Evolutionary conservation across 331 rosid species (phyloP).

Genomic region (Cydonia oblonga): DNA sequence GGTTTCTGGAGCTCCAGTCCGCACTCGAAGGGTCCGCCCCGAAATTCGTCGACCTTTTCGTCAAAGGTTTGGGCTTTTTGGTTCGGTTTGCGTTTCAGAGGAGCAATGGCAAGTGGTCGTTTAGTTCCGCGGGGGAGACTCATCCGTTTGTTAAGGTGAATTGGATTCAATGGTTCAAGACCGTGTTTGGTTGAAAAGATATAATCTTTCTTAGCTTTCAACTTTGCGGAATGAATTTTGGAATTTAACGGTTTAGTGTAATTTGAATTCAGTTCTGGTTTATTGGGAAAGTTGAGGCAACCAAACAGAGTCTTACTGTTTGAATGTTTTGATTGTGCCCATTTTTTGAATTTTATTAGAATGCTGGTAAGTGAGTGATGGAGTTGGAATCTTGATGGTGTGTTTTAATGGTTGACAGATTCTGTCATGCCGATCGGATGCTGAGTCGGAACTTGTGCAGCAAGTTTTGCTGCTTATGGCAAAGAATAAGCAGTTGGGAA

Average conservation of each 20-base stretch:
- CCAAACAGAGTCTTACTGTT: background rate
- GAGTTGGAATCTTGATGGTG: background rate
- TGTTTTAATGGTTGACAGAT: constrained; percentile 38
- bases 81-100: constrained; percentile 52
- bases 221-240: too few species aligned
- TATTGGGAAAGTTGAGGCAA: background rate
- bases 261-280: background rate
- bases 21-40: constrained; percentile 62
- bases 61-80: constrained; percentile 67
- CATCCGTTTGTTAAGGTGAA: constrained; percentile 82
- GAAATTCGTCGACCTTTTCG: constrained; percentile 45
- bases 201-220: background rate
- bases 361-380: background rate
- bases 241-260: background rate
- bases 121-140: constrained; percentile 19
- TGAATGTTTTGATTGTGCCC: background rate
- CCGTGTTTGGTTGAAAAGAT: background rate
- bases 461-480: constrained; percentile 59
- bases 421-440: constrained; percentile 54
- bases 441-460: constrained; percentile 66
- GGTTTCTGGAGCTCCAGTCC: constrained; percentile 63
- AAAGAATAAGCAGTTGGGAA: constrained; percentile 45
- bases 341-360: background rate
- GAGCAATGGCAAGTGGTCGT: constrained; percentile 34
- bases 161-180: background rate